phyloP scores from a whole-genome alignment of 495 filamentous ascomycete genomes.

The Aspergillus affinis region DNA sequence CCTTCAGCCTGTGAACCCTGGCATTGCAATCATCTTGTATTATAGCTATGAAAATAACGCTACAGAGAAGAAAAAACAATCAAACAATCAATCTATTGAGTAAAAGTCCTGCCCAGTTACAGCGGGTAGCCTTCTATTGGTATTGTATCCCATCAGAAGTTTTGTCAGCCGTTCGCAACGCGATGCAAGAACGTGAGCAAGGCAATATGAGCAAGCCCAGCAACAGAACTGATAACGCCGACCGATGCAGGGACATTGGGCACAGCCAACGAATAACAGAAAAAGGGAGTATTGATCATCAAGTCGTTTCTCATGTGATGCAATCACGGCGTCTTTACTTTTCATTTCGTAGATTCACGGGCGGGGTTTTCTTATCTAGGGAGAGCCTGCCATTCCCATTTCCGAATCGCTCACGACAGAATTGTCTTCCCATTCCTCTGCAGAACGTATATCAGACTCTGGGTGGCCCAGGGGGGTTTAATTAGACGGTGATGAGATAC shows the following conservation, averaged over 20 bases:
- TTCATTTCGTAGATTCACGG: not conserved
- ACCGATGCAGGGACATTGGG: constrained; percentile 22
- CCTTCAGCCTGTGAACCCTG: not conserved
- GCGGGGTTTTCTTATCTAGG: constrained; percentile 16
- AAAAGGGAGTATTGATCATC: constrained; percentile 18
- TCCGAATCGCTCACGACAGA: constrained; percentile 49
- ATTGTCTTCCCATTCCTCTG: constrained; percentile 48
- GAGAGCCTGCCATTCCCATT: constrained; percentile 37
- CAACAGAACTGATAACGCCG: constrained; percentile 17
- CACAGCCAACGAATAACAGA: constrained; percentile 9
- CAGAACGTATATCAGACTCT: constrained; percentile 45
- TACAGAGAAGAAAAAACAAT: not conserved
- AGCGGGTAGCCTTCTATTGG: constrained; percentile 3
- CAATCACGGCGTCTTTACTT: constrained; percentile 16
- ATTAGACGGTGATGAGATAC: constrained; percentile 23
- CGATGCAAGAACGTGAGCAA: not conserved
- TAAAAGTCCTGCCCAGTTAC: constrained; percentile 6
- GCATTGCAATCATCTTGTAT: not conserved
- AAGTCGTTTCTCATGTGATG: constrained; percentile 34
- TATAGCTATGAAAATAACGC: not conserved
- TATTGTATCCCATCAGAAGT: constrained; percentile 1
- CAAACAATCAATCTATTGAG: not conserved
- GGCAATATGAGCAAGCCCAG: not conserved
- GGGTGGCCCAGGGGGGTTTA: constrained; percentile 11
- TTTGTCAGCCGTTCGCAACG: constrained; percentile 1